Base-by-base conservation (phyloP, 1,284 basidiomycete species). In the Cutaneotrichosporon dermatis region DNA sequence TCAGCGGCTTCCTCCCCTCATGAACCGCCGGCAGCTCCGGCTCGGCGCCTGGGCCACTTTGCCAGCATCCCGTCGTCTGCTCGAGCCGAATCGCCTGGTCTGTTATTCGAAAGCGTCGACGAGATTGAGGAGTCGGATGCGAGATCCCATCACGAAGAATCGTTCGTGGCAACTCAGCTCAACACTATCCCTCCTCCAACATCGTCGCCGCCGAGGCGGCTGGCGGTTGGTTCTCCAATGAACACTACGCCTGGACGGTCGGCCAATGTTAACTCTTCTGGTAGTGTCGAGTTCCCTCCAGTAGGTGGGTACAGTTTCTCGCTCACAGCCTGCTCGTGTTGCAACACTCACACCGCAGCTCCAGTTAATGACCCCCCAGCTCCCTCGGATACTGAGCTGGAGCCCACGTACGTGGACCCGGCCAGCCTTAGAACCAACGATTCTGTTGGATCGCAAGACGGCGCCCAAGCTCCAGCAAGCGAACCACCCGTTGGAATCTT, bases 121-220 rank as follows among this genome's bases (percentile, higher is more conserved):
- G 25, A 25, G 25, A 25, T 25, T 25, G 25, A 25, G 25, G 25
- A 25, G 25, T 25, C 25, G 25, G 25, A 25, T 25, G 25, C 25
- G 25, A 25, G 25, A 25, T 25, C 25, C 25, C 25, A 25, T 25
- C 44, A 33, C 7, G 15, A 55, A 4, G 54, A 55, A 11, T 39
- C 44, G 3, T 55, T 55, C 45, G 39, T 41, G n/a, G 54, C 54
- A 6, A 55, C 54, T 1, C 54, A 55, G 25, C 37, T 55, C n/a
- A 51, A 33, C n/a, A 8, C 44, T 3, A 35, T 46, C 6, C 45
- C 45, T 9, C 44, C 4, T 4, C 9, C 25, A 25, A 25, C 25
- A 25, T 25, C 25, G 25, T 25, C 25, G 25, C 25, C 25, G 25
- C 25, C 39, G 8, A 40, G 39, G 42, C 54, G 25, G 25, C 25